phyloP scores from a whole-genome alignment of 1,284 basidiomycete genomes.

The Mycena sp. region DNA sequence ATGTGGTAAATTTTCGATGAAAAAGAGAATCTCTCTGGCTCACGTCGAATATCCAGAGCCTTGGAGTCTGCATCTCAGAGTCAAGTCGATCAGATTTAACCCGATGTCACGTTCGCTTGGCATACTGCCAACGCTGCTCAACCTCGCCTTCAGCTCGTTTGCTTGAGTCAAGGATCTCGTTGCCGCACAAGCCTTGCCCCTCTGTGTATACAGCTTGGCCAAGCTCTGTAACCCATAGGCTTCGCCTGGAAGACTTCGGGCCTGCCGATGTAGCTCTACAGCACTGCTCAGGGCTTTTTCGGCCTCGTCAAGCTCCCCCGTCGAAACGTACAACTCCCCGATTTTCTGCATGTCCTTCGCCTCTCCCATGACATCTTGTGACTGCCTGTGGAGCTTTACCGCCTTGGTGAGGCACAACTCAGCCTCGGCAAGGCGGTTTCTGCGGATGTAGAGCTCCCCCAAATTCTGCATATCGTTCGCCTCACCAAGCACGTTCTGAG shows the following conservation, averaged over 20 bases:
- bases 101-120: not conserved
- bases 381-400: slow-evolving; percentile 23
- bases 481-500: slow-evolving; percentile 19
- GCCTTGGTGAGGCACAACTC: slow-evolving; percentile 13
- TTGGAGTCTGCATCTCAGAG: slow-evolving; percentile 1
- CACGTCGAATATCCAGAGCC: slow-evolving; percentile 6
- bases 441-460: slow-evolving; percentile 17
- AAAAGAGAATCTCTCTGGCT: not conserved
- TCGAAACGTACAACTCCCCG: slow-evolving; percentile 12
- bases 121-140: not conserved
- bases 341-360: slow-evolving; percentile 25
- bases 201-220: slow-evolving; percentile 15
- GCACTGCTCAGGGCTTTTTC: slow-evolving; percentile 18
- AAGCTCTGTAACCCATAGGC: slow-evolving; percentile 17
- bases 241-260: slow-evolving; percentile 17
- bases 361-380: slow-evolving; percentile 18
- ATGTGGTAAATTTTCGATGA: not conserved
- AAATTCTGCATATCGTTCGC: slow-evolving; percentile 25
- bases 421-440: slow-evolving; percentile 21
- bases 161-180: not conserved
- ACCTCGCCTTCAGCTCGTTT: slow-evolving; percentile 2
- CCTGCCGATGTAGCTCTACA: slow-evolving; percentile 20
- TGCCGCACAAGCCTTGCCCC: not conserved
- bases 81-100: slow-evolving; percentile 2
- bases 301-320: slow-evolving; percentile 13